Evolutionary conservation across 331 rosid species (phyloP), one percentile per base, ranked within the genome.

Genomic region (Saraca asoca): DNA sequence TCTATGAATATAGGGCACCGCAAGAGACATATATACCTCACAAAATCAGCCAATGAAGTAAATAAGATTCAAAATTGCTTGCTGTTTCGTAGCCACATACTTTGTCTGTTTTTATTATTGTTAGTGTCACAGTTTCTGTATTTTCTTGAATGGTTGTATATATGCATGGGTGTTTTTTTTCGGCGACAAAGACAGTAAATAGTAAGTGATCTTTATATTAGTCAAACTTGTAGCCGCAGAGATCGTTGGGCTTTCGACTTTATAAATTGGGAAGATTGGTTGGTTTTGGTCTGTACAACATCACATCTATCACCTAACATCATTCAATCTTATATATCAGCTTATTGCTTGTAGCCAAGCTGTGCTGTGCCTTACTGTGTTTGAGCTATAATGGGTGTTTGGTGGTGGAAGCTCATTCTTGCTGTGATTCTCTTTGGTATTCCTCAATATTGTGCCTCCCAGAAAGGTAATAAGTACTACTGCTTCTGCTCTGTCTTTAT

Each of bases 351-450:
- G 43, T 2, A 39, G 11, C 7, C 2, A 1, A 39, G 7, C 43
- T 39, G 10, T 39, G 43, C 43, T 8, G 11, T 39, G 43, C 43
- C 43, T 38, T 9, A 6, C 11, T 10, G 11, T 10, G 13, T 2
- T 43, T 12, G 49, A 43, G 49, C 49, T 43, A 24, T 24, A 5
- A 79, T 72, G 79, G 68, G 55, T 53, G 69, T 10, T 8, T 39
- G 14, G 66, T 66, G 69, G 51, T 75, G 77, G 75, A 76, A 66
- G 49, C 69, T 79, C 49, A 41, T 78, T 31, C 35, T 70, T 3
- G 50, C 54, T 50, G 82, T 39, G 56, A n/a, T 81, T 42, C 58
- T 79, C 15, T 42, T 79, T 69, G 61, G 73, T 24, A 24, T 24
- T 19, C 74, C 53, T 68, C 46, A 72, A 44, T 54, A 64, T 45